These are phyloP conservation scores for Blastobotrys malaysiensis DNA, from an alignment of 1,139 yeast genomes.

Conservation along the genomic window DNA sequence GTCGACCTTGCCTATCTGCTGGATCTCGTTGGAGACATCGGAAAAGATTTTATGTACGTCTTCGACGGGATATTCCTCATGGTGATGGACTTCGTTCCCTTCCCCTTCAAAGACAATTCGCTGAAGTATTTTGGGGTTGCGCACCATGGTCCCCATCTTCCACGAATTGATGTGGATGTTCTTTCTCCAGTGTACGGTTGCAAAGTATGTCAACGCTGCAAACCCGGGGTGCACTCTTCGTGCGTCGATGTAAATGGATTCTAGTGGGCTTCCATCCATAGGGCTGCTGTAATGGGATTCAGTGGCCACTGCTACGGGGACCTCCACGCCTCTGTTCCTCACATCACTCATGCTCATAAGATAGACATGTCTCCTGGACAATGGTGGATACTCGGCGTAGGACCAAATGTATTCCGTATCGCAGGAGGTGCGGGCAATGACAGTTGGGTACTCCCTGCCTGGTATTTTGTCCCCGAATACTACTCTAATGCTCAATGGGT, in stretches of 20 bases:
- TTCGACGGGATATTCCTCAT: not conserved
- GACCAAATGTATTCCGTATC: slow-evolving; percentile 17
- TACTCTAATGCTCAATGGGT: slow-evolving; percentile 14
- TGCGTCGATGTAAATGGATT: slow-evolving; percentile 25
- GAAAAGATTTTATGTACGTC: not conserved
- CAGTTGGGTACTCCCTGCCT: not conserved
- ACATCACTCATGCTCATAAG: slow-evolving; percentile 18
- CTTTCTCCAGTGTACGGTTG: not conserved
- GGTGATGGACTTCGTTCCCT: not conserved
- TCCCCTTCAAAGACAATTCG: not conserved
- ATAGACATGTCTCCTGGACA: slow-evolving; percentile 12
- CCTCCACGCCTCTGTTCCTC: slow-evolving; percentile 5
- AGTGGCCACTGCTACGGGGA: slow-evolving; percentile 21
- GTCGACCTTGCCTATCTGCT: not conserved
- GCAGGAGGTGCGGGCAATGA: not conserved
- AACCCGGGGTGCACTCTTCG: slow-evolving; percentile 21
- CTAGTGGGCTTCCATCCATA: slow-evolving; percentile 15
- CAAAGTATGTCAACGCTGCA: slow-evolving; percentile 24
- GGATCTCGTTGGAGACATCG: not conserved
- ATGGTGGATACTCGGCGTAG: slow-evolving; percentile 12
- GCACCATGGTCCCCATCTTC: not conserved
- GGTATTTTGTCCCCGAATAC: slow-evolving; percentile 4
- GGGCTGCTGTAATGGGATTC: slow-evolving; percentile 20
- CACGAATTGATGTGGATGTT: not conserved
- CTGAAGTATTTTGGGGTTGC: not conserved